These are phyloP conservation scores for Bromus sterilis DNA, from an alignment of 176 grass and related monocot species.

Conservation along the genomic window DNA sequence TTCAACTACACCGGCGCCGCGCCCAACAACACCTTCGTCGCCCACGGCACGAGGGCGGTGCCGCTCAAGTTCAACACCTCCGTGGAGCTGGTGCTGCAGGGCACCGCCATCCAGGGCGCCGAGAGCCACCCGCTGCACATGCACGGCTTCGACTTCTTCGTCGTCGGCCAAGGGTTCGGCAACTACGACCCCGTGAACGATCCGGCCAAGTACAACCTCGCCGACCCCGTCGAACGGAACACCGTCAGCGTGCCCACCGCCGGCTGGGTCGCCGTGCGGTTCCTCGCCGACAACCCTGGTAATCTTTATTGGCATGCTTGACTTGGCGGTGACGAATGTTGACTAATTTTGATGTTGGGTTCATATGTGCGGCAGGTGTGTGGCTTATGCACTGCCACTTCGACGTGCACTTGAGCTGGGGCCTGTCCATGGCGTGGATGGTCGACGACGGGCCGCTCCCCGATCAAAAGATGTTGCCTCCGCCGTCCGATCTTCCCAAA, in stretches of 20 bases:
- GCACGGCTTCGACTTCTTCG: slow-evolving; percentile 67
- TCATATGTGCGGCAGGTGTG: slow-evolving; percentile 20
- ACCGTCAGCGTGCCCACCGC: slow-evolving; percentile 55
- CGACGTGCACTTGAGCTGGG: slow-evolving; percentile 70
- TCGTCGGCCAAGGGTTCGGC: slow-evolving; percentile 49
- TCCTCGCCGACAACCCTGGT: slow-evolving; percentile 67
- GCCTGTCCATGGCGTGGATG: slow-evolving; percentile 67
- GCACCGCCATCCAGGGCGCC: slow-evolving; percentile 47
- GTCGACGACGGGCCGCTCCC: slow-evolving; percentile 48
- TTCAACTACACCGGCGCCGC: slow-evolving; percentile 72
- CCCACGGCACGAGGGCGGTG: slow-evolving; percentile 33
- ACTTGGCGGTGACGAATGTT: neutral
- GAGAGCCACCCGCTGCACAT: slow-evolving; percentile 75
- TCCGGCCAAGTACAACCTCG: slow-evolving; percentile 46
- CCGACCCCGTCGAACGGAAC: slow-evolving; percentile 54
- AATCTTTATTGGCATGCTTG: neutral
- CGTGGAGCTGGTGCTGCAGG: slow-evolving; percentile 70
- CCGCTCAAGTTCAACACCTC: slow-evolving; percentile 47
- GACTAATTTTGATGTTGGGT: neutral
- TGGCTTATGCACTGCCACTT: slow-evolving; percentile 83
- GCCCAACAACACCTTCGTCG: slow-evolving; percentile 50
- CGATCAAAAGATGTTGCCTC: slow-evolving; percentile 50
- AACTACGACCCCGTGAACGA: slow-evolving; percentile 50
- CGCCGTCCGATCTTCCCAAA: slow-evolving; percentile 63
- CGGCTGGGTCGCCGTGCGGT: slow-evolving; percentile 56